Evolutionary conservation across 176 grass and related monocot species (phyloP).

Genomic region (Raddia guianensis): DNA sequence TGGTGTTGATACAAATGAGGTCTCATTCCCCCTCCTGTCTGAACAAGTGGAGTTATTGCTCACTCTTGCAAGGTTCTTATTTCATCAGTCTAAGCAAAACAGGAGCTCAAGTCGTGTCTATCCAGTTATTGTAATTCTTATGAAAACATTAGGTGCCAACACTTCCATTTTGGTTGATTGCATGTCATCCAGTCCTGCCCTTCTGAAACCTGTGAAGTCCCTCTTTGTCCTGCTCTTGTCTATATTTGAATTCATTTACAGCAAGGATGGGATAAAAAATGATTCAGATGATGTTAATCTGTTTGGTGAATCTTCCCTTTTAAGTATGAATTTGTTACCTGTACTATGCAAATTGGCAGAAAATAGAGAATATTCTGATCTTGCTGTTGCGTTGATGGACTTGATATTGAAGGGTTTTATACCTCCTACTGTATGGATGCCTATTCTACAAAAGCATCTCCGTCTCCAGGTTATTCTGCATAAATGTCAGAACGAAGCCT

Average conservation of each 20-base stretch:
- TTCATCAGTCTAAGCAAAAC: conserved; percentile 48
- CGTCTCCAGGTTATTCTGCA: conserved; percentile 66
- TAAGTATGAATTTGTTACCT: conserved; percentile 69
- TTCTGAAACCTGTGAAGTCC: conserved; percentile 65
- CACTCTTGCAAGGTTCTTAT: conserved; percentile 52
- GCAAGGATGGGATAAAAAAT: conserved; percentile 42
- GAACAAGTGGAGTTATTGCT: conserved; percentile 73
- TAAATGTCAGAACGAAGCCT: conserved; percentile 57
- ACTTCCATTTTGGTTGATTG: conserved; percentile 65
- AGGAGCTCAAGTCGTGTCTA: conserved; percentile 29
- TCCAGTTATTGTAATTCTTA: conserved; percentile 59
- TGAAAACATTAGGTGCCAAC: conserved; percentile 57
- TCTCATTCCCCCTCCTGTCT: conserved; percentile 57
- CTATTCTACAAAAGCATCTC: conserved; percentile 80
- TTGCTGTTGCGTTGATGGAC: conserved; percentile 78
- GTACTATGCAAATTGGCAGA: conserved; percentile 80
- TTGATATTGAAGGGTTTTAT: conserved; percentile 75
- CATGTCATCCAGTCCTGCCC: conserved; percentile 48
- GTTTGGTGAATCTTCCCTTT: conserved; percentile 56
- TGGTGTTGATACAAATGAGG: conserved; percentile 51
- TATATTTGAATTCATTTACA: conserved; percentile 54
- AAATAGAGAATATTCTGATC: conserved; percentile 60
- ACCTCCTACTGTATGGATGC: conserved; percentile 56
- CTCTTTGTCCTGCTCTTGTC: conserved; percentile 70
- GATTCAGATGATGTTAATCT: conserved; percentile 54